Evolutionary conservation across 305 asterid species (phyloP), one percentile per base, ranked within the genome.

Genomic region (Fraxinus latifolia): DNA sequence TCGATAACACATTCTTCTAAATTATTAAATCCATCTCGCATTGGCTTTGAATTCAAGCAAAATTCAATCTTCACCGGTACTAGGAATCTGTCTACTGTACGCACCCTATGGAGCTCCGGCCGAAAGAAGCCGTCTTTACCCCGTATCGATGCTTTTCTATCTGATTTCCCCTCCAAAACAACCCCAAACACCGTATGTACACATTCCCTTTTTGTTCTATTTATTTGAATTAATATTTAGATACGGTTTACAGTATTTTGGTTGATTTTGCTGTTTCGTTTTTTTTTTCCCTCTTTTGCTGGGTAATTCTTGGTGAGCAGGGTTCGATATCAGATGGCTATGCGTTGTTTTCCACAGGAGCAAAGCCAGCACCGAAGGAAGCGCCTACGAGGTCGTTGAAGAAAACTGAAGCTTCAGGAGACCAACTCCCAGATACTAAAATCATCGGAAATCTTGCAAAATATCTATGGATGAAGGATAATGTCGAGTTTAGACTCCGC

Each of bases 401-500:
- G 82, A 88, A 83, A 83, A 81, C 42, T 11, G 90, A 37, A 71
- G 82, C 74, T 77, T 11, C 90, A 5, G 87, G 77, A 1, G 95
- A 88, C 80, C 91, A 90, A 84, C 88, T 89, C 79, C 77, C 92
- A 53, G 86, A 90, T 82, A 81, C 91, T 29, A 89, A 87, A 88
- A 93, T 96, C 77, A 77, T 96, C 55, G 85, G 87, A 50, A 94
- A 97, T 68, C 89, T 96, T 7, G 92, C 93, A 4, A 91, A 91
- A 70, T 94, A 91, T 85, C 25, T 96, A 78, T 96, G 99, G 99
- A 94, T 90, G 97, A 93, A 92, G 87, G 99, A 93, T 82, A 96
- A 93, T 87, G 21, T 76, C 39, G 99, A 96, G 83, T 96, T 91
- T 79, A 88, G 92, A 81, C 60, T 93, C 31, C 92, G 99, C 36